These are phyloP conservation scores for Halophytophthora polymorphica DNA, from an alignment of 352 stramenopile species.

Conservation along the genomic window DNA sequence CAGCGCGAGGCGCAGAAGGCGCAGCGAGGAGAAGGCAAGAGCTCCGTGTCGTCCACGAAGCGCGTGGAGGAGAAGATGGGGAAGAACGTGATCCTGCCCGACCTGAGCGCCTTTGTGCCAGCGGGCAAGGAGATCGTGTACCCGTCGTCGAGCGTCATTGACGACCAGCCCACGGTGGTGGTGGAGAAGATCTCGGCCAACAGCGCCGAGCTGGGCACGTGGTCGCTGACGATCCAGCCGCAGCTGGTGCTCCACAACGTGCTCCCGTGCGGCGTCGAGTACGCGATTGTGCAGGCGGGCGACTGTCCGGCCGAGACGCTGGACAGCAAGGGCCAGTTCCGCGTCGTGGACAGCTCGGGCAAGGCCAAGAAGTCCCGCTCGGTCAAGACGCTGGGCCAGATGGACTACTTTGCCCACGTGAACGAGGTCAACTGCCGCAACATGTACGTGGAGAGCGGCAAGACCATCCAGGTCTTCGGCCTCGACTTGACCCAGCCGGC, in stretches of 20 bases:
- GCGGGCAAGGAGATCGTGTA: conserved; percentile 69
- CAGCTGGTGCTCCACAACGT: conserved; percentile 83
- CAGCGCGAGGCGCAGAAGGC: conserved; percentile 63
- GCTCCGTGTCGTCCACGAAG: conserved; percentile 44
- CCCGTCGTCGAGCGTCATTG: conserved; percentile 66
- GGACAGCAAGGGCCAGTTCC: conserved; percentile 58
- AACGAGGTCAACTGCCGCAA: conserved; percentile 75
- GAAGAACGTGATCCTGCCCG: conserved; percentile 51
- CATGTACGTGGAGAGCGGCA: conserved; percentile 76
- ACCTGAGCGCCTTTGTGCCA: conserved; percentile 35
- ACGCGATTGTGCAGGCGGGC: conserved; percentile 70
- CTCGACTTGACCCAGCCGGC: conserved; percentile 62
- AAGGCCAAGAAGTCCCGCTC: conserved; percentile 44
- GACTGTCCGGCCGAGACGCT: conserved; percentile 68
- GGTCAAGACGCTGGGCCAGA: conserved; percentile 45
- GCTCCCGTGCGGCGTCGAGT: conserved; percentile 79
- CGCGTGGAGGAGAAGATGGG: conserved; percentile 69
- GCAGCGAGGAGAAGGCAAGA: conserved; percentile 40
- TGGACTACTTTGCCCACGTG: conserved; percentile 74
- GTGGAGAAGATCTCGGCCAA: conserved; percentile 75
- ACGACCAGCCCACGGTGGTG: conserved; percentile 79
- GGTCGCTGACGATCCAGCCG: conserved; percentile 78
- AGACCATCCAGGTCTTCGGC: conserved; percentile 79
- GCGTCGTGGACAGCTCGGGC: conserved; percentile 22
- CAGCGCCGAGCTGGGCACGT: conserved; percentile 48